Percentiles rank a stretch among this genome's conserved stretches.
phyloP scores from a whole-genome alignment of 2,329 filamentous ascomycete genomes.

The Beauveria australis region DNA sequence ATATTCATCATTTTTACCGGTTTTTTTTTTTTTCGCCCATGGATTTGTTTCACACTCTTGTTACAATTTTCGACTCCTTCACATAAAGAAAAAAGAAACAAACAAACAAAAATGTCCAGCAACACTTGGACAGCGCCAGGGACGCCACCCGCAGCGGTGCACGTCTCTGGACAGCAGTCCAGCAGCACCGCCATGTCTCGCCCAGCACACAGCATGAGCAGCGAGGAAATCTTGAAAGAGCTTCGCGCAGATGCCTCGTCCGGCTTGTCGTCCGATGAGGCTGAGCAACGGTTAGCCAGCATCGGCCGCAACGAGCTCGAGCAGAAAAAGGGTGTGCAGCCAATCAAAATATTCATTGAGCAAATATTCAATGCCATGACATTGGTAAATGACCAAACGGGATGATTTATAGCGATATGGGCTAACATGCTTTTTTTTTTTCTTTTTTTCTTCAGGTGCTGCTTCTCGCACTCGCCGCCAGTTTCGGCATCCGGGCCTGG shows the following conservation, averaged over 20 bases:
- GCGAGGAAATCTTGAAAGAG: constrained; percentile 26
- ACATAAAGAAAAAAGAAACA: no score
- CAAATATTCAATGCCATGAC: constrained; percentile 55
- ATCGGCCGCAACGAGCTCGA: constrained; percentile 53
- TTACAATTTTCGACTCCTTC: neutral
- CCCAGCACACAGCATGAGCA: constrained; percentile 40
- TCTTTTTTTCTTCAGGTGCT: constrained; percentile 28
- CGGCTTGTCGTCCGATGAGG: constrained; percentile 45
- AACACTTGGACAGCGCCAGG: neutral
- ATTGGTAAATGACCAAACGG: constrained; percentile 23
- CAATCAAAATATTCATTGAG: constrained; percentile 48
- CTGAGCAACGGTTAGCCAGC: constrained; percentile 38
- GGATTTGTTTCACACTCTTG: neutral
- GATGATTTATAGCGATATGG: neutral
- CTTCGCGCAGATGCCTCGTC: constrained; percentile 43
- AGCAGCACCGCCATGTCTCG: constrained; percentile 34
- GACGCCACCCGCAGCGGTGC: constrained; percentile 6
- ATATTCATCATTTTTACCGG: no score
- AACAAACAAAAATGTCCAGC: neutral
- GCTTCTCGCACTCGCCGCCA: constrained; percentile 50
- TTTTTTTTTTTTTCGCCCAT: neutral
- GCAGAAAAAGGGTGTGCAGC: constrained; percentile 37
- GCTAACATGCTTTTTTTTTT: neutral
- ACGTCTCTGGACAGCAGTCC: constrained; percentile 27
- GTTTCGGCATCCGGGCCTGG: constrained; percentile 41